phyloP scores from a whole-genome alignment of 805 yeast genomes.

The Kazachstania martiniae region DNA sequence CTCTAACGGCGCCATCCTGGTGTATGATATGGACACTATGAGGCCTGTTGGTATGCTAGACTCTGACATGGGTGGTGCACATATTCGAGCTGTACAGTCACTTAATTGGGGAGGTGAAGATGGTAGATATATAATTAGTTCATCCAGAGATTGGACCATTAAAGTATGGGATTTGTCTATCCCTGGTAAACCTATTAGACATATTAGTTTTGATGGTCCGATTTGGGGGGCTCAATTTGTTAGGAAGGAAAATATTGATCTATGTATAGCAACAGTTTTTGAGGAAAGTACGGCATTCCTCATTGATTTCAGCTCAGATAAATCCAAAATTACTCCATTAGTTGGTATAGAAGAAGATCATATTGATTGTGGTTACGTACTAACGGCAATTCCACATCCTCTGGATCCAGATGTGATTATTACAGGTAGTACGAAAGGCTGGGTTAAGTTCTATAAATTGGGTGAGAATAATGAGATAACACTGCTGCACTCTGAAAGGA shows the following conservation, averaged over 20 bases:
- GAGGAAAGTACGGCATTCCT: conserved; percentile 44
- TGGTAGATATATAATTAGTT: conserved; percentile 57
- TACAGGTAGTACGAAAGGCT: conserved; percentile 75
- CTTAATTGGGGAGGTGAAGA: conserved; percentile 47
- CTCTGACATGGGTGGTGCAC: conserved; percentile 43
- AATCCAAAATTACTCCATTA: background rate
- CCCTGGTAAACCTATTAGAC: conserved; percentile 30
- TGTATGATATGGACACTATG: conserved; percentile 62
- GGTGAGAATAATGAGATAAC: background rate
- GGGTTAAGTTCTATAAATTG: conserved; percentile 41
- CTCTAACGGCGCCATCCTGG: conserved; percentile 59
- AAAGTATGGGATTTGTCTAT: conserved; percentile 63
- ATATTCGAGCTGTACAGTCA: conserved; percentile 63
- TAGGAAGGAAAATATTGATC: no score
- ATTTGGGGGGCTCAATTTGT: no score
- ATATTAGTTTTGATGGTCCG: conserved; percentile 53
- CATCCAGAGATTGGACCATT: conserved; percentile 75
- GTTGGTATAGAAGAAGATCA: conserved; percentile 13
- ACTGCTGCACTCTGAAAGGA: conserved; percentile 38
- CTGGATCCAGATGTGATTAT: conserved; percentile 33
- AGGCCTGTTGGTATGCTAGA: conserved; percentile 29
- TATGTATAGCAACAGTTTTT: conserved; percentile 46
- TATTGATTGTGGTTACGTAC: conserved; percentile 20
- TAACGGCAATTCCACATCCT: conserved; percentile 25
- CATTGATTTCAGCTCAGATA: conserved; percentile 10